Evolutionary conservation across 139 green algal genomes (phyloP).

Genomic region (Marvania coccoides): DNA sequence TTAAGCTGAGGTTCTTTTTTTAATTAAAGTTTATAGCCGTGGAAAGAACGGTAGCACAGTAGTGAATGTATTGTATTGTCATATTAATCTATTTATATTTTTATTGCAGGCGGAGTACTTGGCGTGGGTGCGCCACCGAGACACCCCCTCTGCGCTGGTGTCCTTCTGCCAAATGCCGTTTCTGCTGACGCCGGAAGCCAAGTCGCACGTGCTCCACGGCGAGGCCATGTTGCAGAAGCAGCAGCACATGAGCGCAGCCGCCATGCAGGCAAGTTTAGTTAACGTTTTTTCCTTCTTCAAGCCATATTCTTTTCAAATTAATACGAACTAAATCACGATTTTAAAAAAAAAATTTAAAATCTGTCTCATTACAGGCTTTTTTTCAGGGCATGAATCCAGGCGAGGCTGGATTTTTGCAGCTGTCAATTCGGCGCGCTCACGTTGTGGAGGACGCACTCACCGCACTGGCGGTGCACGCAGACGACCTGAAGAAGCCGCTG

Average conservation of each 20-base stretch:
- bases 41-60: too few relatives aligned
- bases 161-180: constrained; percentile 45
- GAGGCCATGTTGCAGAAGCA: constrained; percentile 53
- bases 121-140: constrained; percentile 21
- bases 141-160: constrained; percentile 1
- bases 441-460: constrained; percentile 66
- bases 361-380: constrained; percentile 12
- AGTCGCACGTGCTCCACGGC: constrained; percentile 58
- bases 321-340: too few relatives aligned
- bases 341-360: not conserved
- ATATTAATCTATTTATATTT: constrained; percentile 31
- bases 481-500: constrained; percentile 74
- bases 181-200: constrained; percentile 55
- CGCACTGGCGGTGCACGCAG: not conserved
- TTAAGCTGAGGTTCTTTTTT: too few relatives aligned
- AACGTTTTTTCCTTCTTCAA: not conserved
- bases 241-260: constrained; percentile 38
- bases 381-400: constrained; percentile 35
- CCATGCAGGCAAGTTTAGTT: constrained; percentile 30
- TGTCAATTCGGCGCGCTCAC: constrained; percentile 53
- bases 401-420: constrained; percentile 29
- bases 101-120: constrained; percentile 61
- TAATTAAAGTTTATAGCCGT: too few relatives aligned
- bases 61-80: too few relatives aligned
- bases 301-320: too few relatives aligned